phyloP scores from a whole-genome alignment of 306 rosid genomes.

The Citrullus mucosospermus region DNA sequence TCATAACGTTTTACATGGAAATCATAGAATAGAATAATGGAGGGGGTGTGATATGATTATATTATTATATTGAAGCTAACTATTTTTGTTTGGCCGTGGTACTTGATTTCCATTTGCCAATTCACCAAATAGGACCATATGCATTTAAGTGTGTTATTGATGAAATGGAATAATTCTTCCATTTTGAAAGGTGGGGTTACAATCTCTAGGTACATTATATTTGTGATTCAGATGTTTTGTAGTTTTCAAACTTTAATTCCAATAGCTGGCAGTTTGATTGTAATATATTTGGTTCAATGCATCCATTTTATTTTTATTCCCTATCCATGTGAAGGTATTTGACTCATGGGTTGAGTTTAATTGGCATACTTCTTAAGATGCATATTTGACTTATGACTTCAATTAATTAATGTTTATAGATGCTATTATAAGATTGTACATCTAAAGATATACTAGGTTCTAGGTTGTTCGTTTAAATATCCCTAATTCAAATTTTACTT shows the following conservation, averaged over 20 bases:
- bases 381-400: too few species aligned
- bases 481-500: background rate
- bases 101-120: background rate
- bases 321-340: background rate
- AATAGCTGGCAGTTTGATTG: conserved; percentile 17
- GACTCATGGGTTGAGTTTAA: background rate
- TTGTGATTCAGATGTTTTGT: background rate
- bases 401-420: too few species aligned
- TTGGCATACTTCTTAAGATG: too few species aligned
- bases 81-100: background rate
- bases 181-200: background rate
- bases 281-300: background rate
- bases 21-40: too few species aligned
- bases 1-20: too few species aligned
- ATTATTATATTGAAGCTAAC: background rate
- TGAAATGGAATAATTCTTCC: background rate
- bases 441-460: background rate
- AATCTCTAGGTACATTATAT: conserved; percentile 13
- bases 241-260: conserved; percentile 6
- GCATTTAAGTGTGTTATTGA: background rate
- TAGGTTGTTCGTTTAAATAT: background rate
- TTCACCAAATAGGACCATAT: background rate
- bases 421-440: background rate
- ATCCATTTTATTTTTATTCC: background rate
- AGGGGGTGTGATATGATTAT: too few species aligned